phyloP scores from a whole-genome alignment of 2,329 filamentous ascomycete species.

The Coniochaeta prunicola region DNA sequence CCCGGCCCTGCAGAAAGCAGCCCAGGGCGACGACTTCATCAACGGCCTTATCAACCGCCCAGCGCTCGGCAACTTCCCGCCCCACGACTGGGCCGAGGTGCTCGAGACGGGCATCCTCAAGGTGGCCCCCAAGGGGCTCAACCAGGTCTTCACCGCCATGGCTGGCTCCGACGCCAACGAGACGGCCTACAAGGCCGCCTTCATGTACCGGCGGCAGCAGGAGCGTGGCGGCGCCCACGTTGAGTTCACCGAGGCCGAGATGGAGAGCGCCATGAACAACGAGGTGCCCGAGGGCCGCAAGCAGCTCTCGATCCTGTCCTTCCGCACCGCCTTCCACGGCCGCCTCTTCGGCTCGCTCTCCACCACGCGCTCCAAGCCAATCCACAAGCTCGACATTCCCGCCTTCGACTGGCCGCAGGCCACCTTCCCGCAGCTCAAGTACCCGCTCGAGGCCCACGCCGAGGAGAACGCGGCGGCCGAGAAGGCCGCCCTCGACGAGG shows the following conservation, averaged over 20 bases:
- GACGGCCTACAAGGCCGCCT: slow-evolving; percentile 89
- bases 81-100: slow-evolving; percentile 73
- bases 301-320: slow-evolving; percentile 74
- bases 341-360: slow-evolving; percentile 82
- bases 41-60: slow-evolving; percentile 80
- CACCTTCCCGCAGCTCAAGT: slow-evolving; percentile 77
- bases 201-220: slow-evolving; percentile 81
- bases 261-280: slow-evolving; percentile 72
- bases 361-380: slow-evolving; percentile 85
- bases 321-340: slow-evolving; percentile 84
- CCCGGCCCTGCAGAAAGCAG: slow-evolving; percentile 61
- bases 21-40: slow-evolving; percentile 71
- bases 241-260: slow-evolving; percentile 74
- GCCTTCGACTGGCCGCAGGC: slow-evolving; percentile 94
- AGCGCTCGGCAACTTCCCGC: slow-evolving; percentile 85
- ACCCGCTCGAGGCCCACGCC: slow-evolving; percentile 73
- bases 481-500: slow-evolving; percentile 71
- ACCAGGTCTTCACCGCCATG: slow-evolving; percentile 88
- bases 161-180: slow-evolving; percentile 91
- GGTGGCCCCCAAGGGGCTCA: slow-evolving; percentile 73
- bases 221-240: slow-evolving; percentile 71
- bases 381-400: slow-evolving; percentile 92
- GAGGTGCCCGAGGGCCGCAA: slow-evolving; percentile 66
- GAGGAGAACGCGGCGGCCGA: slow-evolving; percentile 79
- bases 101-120: slow-evolving; percentile 74